Evolutionary conservation across 106 monocot species (phyloP), one percentile per base, ranked within the genome.

Genomic region (Agapanthus africanus): DNA sequence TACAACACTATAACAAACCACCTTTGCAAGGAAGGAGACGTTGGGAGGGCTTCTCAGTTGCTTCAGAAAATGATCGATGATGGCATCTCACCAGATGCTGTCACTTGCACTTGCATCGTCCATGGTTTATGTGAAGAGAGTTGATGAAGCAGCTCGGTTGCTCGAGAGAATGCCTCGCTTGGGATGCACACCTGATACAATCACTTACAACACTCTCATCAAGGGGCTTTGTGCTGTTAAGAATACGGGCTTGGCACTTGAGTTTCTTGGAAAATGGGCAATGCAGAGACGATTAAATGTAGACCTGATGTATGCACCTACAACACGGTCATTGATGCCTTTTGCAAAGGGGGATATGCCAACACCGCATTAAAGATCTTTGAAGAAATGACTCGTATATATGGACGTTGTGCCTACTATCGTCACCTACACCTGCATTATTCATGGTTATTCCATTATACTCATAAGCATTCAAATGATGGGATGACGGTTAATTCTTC

Each of bases 251-350:
- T 49, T 49, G 1, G n/a, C 19, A 18, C 15, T n/a, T n/a, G n/a
- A n/a, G n/a, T n/a, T n/a, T n/a, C n/a, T n/a, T n/a, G n/a, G n/a
- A n/a, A n/a, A 27, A 26, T 56, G 54, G 26, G 5, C 1, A 28
- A 0, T 23, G 27, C 0, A 11, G 25, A 27, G 26, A 27, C 2
- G 28, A 27, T 56, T 9, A 4, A 56, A 2, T 54, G 54, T 54
- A 7, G 7, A 35, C 80, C 83, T 11, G 61, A 90, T 73, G 38
- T 73, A 14, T 36, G 72, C 15, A 74, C 73, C 1, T 82, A 74
- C 54, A 75, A 28, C 18, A 77, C 66, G 5, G 28, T 89, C 19
- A 75, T 79, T 32, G 71, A 85, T 39, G 79, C 69, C 27, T 40
- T 75, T 7, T 85, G 84, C 37, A 74, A 61, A 71, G n/a, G 60